Evolutionary conservation across 139 green algal genomes (phyloP).

Genomic region (Chlamydomonas incerta): DNA sequence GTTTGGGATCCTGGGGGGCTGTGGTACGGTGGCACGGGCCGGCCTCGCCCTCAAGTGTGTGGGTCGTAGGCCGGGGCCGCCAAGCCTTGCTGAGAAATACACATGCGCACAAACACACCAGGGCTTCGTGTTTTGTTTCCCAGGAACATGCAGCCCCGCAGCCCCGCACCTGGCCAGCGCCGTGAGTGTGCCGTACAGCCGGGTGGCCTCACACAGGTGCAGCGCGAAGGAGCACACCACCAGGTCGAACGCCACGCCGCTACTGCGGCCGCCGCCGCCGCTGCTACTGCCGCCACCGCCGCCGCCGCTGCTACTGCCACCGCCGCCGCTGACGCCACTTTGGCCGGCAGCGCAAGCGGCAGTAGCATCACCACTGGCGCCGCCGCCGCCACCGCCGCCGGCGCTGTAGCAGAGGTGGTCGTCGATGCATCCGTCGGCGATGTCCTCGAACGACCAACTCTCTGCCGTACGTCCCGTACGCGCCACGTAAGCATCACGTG

Average conservation of each 20-base stretch:
- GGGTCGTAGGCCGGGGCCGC: too few species aligned
- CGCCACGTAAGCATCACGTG: constrained; percentile 3
- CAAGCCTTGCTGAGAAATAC: too few species aligned
- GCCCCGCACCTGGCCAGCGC: constrained; percentile 1
- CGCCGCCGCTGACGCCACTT: too few species aligned
- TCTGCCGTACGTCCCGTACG: not conserved
- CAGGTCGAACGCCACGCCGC: constrained; percentile 13
- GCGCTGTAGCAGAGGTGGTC: not conserved
- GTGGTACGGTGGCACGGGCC: too few species aligned
- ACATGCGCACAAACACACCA: too few species aligned
- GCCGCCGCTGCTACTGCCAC: not conserved
- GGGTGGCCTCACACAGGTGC: constrained; percentile 16
- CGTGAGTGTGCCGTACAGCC: not conserved
- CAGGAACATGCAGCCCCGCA: too few species aligned
- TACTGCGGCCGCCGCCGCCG: too few species aligned
- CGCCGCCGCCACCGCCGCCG: not conserved
- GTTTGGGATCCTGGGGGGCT: too few species aligned
- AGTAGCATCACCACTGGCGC: not conserved
- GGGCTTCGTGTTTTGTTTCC: too few species aligned
- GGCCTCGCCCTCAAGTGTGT: too few species aligned
- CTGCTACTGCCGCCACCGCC: not conserved
- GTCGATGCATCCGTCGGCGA: not conserved
- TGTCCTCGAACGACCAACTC: constrained; percentile 33
- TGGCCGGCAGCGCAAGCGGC: not conserved
- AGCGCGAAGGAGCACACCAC: constrained; percentile 39